These are phyloP conservation scores for Coemansia guatemalensis DNA, from an alignment of 192 early-diverging fungal genomes.

Conservation along the genomic window DNA sequence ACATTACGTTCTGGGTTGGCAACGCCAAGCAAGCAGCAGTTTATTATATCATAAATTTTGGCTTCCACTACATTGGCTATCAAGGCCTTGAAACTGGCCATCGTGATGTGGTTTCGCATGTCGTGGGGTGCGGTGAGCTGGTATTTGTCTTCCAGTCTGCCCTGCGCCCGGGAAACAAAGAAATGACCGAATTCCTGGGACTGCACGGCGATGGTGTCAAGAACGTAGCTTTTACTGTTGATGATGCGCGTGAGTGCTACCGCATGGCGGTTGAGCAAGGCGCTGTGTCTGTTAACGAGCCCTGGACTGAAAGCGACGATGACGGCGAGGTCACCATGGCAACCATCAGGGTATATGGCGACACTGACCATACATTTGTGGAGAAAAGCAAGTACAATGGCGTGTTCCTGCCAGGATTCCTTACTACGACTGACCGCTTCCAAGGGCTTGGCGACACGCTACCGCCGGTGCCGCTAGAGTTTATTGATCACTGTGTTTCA, in stretches of 20 bases:
- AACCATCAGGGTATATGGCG: constrained; percentile 89
- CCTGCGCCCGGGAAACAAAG: constrained; percentile 74
- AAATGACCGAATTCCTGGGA: constrained; percentile 68
- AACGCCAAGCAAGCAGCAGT: constrained; percentile 95
- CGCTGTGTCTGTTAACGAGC: constrained; percentile 74
- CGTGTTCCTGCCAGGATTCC: constrained; percentile 82
- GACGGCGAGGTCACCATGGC: constrained; percentile 89
- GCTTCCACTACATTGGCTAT: constrained; percentile 92
- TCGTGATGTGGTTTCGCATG: constrained; percentile 84
- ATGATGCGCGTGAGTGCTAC: constrained; percentile 78
- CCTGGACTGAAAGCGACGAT: constrained; percentile 81
- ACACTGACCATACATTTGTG: constrained; percentile 95
- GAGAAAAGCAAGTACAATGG: constrained; percentile 82
- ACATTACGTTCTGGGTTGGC: constrained; percentile 85
- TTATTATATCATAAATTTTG: constrained; percentile 90
- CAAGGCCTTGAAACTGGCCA: constrained; percentile 93
- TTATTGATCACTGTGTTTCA: constrained; percentile 93
- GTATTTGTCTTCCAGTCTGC: constrained; percentile 92
- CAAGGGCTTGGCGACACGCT: constrained; percentile 63
- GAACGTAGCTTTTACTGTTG: constrained; percentile 93
- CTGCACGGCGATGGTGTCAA: constrained; percentile 93
- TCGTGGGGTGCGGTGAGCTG: constrained; percentile 77
- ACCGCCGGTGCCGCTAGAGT: constrained; percentile 65
- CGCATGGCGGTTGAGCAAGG: constrained; percentile 81
- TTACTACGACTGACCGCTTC: constrained; percentile 26